Evolutionary conservation across 495 filamentous ascomycete genomes (phyloP).

Genomic region (Aspergillus indologenus): DNA sequence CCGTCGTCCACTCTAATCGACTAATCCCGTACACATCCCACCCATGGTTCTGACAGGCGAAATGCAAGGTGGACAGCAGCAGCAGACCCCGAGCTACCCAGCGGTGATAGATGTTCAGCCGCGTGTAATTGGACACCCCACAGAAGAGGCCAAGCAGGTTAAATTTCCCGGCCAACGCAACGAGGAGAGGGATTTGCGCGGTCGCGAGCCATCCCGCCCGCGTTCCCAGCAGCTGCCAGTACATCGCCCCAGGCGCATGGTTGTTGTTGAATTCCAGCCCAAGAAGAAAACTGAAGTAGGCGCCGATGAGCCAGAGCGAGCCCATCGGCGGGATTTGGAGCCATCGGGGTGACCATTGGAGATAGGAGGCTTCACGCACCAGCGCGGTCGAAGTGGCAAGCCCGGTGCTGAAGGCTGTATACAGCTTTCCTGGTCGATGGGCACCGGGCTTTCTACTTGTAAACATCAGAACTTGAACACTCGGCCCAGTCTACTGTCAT

Average conservation of each 20-base stretch:
- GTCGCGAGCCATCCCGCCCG: slow-evolving; percentile 1
- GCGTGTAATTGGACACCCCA: background rate
- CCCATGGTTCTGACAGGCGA: background rate
- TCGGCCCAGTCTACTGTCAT: background rate
- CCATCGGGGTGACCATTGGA: background rate
- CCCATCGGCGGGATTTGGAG: background rate
- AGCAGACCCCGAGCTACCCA: background rate
- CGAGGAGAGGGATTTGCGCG: background rate
- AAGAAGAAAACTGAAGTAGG: background rate
- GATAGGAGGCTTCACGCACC: background rate
- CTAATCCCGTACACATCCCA: background rate
- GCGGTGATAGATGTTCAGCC: slow-evolving; percentile 1
- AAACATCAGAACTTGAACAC: background rate
- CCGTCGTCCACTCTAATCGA: background rate
- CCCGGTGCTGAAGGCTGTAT: background rate
- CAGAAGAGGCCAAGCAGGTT: background rate
- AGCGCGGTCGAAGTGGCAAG: background rate
- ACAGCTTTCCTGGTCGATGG: background rate
- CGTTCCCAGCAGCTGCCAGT: background rate
- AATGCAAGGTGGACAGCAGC: slow-evolving; percentile 1
- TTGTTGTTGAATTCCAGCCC: background rate
- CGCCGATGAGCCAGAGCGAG: background rate
- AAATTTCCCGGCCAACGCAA: background rate
- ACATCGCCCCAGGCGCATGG: background rate
- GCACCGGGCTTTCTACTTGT: background rate